Conservation (phyloP, 345 rosid genomes). For the Acer negundo region DNA sequence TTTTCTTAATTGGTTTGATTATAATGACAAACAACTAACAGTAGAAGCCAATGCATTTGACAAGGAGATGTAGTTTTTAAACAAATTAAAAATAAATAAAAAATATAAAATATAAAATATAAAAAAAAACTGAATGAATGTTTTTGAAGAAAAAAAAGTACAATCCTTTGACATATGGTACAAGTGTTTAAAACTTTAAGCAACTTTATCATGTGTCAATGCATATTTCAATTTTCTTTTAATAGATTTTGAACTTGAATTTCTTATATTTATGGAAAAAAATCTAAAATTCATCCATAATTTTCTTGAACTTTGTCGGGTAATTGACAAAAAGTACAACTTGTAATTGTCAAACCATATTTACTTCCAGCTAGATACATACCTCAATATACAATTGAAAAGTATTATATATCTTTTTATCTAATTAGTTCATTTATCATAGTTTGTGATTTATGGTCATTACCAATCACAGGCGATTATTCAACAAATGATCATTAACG, state of each 20-base stretch:
- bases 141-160: background rate
- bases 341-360: background rate
- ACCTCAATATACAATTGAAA: background rate
- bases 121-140: background rate
- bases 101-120: too few relatives aligned
- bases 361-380: background rate
- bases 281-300: too few relatives aligned
- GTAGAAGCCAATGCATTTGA: background rate
- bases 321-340: too few relatives aligned
- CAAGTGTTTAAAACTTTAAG: background rate
- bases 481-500: background rate
- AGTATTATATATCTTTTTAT: background rate
- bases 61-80: background rate
- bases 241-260: background rate
- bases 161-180: constrained; percentile 1
- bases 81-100: too few relatives aligned
- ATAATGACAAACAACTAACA: background rate
- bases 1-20: constrained; percentile 9
- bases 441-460: background rate
- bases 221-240: background rate
- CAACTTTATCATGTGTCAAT: background rate
- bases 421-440: background rate
- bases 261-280: background rate
- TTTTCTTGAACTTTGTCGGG: too few relatives aligned
- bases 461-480: background rate